phyloP scores from a whole-genome alignment of 2,329 filamentous ascomycete species.

The Penicillium sp. region DNA sequence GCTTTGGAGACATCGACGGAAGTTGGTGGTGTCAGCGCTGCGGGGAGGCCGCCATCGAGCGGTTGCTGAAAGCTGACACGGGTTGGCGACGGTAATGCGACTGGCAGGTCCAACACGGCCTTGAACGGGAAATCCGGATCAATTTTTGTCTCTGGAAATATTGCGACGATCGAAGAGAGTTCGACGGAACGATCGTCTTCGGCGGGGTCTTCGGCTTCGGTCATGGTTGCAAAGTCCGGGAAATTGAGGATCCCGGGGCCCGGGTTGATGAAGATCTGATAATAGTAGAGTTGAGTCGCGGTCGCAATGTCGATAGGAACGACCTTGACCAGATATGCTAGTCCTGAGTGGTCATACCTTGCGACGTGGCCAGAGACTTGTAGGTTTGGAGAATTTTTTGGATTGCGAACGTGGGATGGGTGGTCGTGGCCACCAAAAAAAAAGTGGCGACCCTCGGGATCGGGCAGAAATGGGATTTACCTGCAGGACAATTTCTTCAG shows the following conservation, averaged over 20 bases:
- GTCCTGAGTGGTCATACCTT: conserved; percentile 11
- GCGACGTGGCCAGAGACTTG: conserved; percentile 4
- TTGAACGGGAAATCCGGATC: conserved; percentile 48
- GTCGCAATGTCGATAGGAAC: conserved; percentile 2
- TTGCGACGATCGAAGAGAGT: conserved; percentile 60
- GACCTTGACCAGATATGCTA: conserved; percentile 3
- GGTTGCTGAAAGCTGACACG: conserved; percentile 44
- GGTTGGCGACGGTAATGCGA: conserved; percentile 57
- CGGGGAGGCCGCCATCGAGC: conserved; percentile 34
- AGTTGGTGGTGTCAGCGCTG: conserved; percentile 43
- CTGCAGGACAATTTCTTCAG: conserved; percentile 1
- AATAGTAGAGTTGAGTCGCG: conserved; percentile 5
- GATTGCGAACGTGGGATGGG: background rate
- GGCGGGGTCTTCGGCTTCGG: conserved; percentile 30
- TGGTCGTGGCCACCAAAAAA: background rate
- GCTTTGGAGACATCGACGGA: conserved; percentile 38
- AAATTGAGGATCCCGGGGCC: background rate
- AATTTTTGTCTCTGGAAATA: conserved; percentile 61
- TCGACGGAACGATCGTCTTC: conserved; percentile 63
- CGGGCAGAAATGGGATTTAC: conserved; percentile 3
- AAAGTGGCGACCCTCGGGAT: conserved; percentile 3
- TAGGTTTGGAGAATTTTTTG: background rate
- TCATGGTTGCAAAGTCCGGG: conserved; percentile 29
- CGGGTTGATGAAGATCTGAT: conserved; percentile 3
- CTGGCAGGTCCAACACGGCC: conserved; percentile 57